phyloP scores from a whole-genome alignment of 2,329 filamentous ascomycete species.

The Trichoderma breve region DNA sequence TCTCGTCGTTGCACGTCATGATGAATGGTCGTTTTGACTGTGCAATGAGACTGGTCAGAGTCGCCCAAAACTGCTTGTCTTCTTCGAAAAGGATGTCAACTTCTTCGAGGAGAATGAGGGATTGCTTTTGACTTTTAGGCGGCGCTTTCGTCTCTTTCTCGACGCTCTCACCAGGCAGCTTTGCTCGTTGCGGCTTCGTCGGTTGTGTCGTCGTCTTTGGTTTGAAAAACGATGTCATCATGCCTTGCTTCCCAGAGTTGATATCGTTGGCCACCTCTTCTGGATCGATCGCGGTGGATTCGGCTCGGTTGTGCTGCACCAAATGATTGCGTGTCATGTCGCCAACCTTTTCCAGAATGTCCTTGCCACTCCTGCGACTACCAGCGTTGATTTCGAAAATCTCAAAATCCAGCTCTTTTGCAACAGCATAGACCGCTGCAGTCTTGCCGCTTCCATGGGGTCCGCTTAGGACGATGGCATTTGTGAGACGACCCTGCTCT shows the following conservation, averaged over 20 bases:
- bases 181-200: slow-evolving; percentile 28
- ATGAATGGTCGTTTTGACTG: slow-evolving; percentile 90
- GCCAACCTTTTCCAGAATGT: slow-evolving; percentile 86
- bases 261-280: slow-evolving; percentile 47
- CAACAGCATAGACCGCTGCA: slow-evolving; percentile 85
- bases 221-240: slow-evolving; percentile 79
- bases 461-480: slow-evolving; percentile 84
- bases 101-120: slow-evolving; percentile 89
- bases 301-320: slow-evolving; percentile 55
- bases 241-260: slow-evolving; percentile 70
- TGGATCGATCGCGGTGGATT: slow-evolving; percentile 31
- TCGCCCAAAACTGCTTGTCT: slow-evolving; percentile 92
- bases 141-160: slow-evolving; percentile 34
- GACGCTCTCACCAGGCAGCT: slow-evolving; percentile 23
- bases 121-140: slow-evolving; percentile 74
- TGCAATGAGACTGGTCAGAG: slow-evolving; percentile 71
- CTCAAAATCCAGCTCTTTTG: slow-evolving; percentile 87
- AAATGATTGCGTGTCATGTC: slow-evolving; percentile 97
- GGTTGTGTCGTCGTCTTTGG: slow-evolving; percentile 39
- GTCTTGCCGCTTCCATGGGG: slow-evolving; percentile 91
- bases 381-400: slow-evolving; percentile 92
- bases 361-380: slow-evolving; percentile 79
- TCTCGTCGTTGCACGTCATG: slow-evolving; percentile 92
- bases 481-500: slow-evolving; percentile 55
- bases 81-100: slow-evolving; percentile 92